phyloP scores from a whole-genome alignment of 1,284 basidiomycete species.

The Stereum hirsutum region DNA sequence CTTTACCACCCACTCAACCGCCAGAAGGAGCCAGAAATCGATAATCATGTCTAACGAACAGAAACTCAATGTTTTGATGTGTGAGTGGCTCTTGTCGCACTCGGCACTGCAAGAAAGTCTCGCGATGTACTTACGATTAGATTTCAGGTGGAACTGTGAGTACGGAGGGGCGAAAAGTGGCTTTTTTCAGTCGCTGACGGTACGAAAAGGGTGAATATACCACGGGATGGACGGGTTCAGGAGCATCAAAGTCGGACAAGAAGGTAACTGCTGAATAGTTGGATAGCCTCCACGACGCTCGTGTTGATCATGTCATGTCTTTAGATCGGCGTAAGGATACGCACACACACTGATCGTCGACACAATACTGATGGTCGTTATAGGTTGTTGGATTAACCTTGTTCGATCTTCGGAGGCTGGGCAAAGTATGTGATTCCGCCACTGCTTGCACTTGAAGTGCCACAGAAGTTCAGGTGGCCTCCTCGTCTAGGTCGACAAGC shows the following conservation, averaged over 20 bases:
- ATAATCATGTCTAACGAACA: constrained; percentile 26
- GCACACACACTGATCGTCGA: neutral
- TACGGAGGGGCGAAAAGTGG: constrained; percentile 1
- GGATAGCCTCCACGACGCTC: neutral
- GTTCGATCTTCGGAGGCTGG: constrained; percentile 81
- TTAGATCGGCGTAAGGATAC: constrained; percentile 56
- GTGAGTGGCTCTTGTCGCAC: constrained; percentile 30
- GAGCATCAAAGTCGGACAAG: constrained; percentile 92
- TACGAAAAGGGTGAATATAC: constrained; percentile 85
- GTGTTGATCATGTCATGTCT: neutral
- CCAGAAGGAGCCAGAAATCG: too few species aligned
- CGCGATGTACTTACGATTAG: neutral
- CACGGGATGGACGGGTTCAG: constrained; percentile 85
- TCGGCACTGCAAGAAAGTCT: too few species aligned
- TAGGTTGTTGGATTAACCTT: constrained; percentile 87
- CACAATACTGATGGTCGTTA: neutral
- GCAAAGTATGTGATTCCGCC: constrained; percentile 47
- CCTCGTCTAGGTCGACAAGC: constrained; percentile 45
- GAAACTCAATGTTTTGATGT: constrained; percentile 70
- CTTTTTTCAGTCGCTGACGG: neutral
- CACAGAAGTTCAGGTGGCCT: too few species aligned
- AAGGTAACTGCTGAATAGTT: constrained; percentile 41
- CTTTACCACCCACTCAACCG: too few species aligned
- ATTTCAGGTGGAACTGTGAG: constrained; percentile 54
- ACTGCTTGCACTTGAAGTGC: constrained; percentile 2